Percentiles rank a stretch among this genome's conserved stretches.
These are phyloP conservation scores for Candida patagonica DNA, from an alignment of 805 yeast species.

Conservation along the genomic window DNA sequence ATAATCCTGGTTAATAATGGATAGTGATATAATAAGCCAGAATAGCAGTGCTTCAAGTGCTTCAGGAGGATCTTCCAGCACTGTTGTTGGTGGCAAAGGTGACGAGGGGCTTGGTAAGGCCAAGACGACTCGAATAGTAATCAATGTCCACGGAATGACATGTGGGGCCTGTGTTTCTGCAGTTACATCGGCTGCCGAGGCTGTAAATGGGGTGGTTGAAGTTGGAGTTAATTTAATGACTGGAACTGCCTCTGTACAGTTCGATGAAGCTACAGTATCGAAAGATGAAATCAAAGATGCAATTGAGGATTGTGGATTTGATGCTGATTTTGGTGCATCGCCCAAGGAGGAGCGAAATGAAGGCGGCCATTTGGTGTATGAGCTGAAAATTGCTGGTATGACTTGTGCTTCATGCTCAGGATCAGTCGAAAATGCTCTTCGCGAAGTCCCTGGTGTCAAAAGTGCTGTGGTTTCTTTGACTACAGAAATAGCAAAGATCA, in stretches of 20 bases:
- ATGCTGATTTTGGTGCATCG: slow-evolving; percentile 29
- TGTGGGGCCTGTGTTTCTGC: slow-evolving; percentile 78
- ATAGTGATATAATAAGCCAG: no score
- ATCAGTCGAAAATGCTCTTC: slow-evolving; percentile 41
- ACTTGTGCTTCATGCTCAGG: slow-evolving; percentile 48
- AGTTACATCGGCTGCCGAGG: slow-evolving; percentile 45
- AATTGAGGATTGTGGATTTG: slow-evolving; percentile 75
- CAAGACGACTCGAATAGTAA: no score
- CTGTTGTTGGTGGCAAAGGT: no score
- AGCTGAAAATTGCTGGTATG: slow-evolving; percentile 47
- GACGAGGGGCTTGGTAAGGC: no score
- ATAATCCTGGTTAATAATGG: no score
- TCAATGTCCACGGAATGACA: slow-evolving; percentile 80
- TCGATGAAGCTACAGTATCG: slow-evolving; percentile 29
- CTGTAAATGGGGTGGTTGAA: slow-evolving; percentile 40
- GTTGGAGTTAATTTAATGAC: slow-evolving; percentile 68
- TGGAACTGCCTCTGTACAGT: slow-evolving; percentile 56
- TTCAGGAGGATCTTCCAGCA: no score
- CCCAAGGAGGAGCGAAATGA: slow-evolving; percentile 5
- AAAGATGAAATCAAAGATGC: slow-evolving; percentile 37
- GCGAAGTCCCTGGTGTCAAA: slow-evolving; percentile 37
- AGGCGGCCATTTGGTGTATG: slow-evolving; percentile 13
- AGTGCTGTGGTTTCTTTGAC: slow-evolving; percentile 42
- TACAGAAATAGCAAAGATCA: slow-evolving; percentile 46
- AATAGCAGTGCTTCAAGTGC: no score